Conservation (phyloP, 2,329 filamentous ascomycete species). For the Colletotrichum noveboracense region DNA sequence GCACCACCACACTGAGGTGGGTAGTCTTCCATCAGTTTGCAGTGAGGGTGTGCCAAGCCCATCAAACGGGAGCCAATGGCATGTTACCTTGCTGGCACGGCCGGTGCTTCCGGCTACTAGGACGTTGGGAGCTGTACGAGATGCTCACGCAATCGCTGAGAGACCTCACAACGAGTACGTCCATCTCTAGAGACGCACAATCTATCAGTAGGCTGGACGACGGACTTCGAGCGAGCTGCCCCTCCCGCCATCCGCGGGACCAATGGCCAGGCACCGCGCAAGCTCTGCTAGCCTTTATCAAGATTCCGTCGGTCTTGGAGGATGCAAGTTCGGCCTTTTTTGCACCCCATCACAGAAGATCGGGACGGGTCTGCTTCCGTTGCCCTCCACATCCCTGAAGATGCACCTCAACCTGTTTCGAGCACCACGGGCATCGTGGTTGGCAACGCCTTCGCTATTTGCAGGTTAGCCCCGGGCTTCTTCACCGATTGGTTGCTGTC, state of each 20-base stretch:
- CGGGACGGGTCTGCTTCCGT: not conserved
- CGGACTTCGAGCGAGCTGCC: not conserved
- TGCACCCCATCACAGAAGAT: not conserved
- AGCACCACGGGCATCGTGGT: not conserved
- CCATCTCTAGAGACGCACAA: not conserved
- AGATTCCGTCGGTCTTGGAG: not conserved
- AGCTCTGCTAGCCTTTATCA: not conserved
- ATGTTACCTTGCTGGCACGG: not conserved
- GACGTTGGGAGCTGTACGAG: not conserved
- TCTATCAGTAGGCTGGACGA: not conserved
- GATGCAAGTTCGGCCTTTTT: not conserved
- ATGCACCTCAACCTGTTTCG: conserved; percentile 7
- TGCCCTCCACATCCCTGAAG: conserved; percentile 1
- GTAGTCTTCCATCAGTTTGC: not conserved
- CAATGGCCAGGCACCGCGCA: not conserved
- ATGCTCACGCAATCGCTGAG: not conserved
- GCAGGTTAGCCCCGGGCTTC: not conserved
- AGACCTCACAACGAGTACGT: not conserved
- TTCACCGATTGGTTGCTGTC: not conserved
- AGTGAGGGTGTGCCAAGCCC: not conserved
- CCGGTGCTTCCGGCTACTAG: not conserved
- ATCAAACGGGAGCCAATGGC: not conserved
- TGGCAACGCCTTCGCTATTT: not conserved
- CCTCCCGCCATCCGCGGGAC: not conserved
- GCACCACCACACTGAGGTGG: not conserved